These are phyloP conservation scores for Casuarina glauca DNA, from an alignment of 306 rosid species.

Conservation along the genomic window DNA sequence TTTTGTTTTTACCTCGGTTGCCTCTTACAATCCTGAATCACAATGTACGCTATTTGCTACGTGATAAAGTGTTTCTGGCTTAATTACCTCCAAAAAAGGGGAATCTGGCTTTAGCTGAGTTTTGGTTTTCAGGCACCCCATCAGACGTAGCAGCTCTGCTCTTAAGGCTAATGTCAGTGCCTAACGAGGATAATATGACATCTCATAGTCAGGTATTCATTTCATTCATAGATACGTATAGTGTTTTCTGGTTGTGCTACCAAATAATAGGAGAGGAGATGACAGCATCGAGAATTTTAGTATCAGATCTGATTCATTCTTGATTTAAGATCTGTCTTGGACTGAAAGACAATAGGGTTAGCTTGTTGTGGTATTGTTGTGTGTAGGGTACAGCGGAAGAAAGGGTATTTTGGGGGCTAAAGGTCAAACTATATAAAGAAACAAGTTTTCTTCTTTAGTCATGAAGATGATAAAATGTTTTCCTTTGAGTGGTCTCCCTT, in stretches of 20 bases:
- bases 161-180: constrained; percentile 47
- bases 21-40: too few species aligned
- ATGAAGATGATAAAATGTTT: not conserved
- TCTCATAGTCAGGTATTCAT: constrained; percentile 62
- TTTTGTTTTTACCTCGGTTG: not conserved
- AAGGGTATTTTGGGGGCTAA: not conserved
- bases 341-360: not conserved
- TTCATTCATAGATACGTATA: constrained; percentile 20
- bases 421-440: not conserved
- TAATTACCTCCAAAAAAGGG: not conserved
- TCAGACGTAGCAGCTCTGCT: constrained; percentile 32
- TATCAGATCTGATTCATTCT: constrained; percentile 3
- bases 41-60: not conserved
- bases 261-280: constrained; percentile 20
- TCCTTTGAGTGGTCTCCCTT: not conserved
- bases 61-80: constrained; percentile 19
- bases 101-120: constrained; percentile 31
- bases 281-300: not conserved
- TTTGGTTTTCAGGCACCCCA: constrained; percentile 16
- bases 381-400: not conserved
- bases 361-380: not conserved
- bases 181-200: constrained; percentile 60
- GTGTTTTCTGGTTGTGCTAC: not conserved
- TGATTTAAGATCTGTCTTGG: not conserved
- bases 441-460: not conserved